Evolutionary conservation across 208 protist species (phyloP).

Genomic region (Acanthamoeba lenticulata): DNA sequence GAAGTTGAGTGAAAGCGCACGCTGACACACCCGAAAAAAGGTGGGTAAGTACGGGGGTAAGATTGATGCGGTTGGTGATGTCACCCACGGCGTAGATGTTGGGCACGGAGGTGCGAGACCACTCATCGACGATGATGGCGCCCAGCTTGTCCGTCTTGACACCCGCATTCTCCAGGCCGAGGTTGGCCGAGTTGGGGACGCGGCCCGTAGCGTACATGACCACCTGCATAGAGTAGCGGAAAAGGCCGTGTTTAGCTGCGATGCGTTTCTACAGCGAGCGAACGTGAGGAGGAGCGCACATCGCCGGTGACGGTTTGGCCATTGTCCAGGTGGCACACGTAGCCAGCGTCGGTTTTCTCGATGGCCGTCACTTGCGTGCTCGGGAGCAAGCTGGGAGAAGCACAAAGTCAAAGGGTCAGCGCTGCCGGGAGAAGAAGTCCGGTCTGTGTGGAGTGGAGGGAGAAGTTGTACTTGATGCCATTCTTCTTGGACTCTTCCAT

Average conservation of each 20-base stretch:
- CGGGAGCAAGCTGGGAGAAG: background rate
- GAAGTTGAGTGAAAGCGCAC: too few species aligned
- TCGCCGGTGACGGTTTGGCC: background rate
- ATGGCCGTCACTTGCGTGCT: background rate
- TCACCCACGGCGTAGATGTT: slow-evolving; percentile 85
- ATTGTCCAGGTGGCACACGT: background rate
- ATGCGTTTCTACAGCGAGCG: too few species aligned
- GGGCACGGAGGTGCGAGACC: background rate
- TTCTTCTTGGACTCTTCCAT: background rate
- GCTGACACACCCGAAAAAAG: background rate
- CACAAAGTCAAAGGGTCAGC: background rate
- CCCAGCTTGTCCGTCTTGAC: slow-evolving; percentile 58
- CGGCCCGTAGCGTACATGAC: background rate
- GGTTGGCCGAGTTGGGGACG: background rate
- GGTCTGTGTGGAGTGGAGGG: too few species aligned
- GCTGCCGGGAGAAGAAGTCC: too few species aligned
- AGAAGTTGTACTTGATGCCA: background rate
- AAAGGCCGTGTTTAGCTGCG: too few species aligned
- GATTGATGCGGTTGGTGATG: slow-evolving; percentile 69
- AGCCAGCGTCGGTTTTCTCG: background rate
- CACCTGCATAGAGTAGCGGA: too few species aligned
- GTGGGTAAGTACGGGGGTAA: slow-evolving; percentile 83
- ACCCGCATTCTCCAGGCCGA: slow-evolving; percentile 77
- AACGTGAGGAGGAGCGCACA: background rate
- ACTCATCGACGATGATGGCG: slow-evolving; percentile 78